Evolutionary conservation across 768 basidiomycete genomes (phyloP), one percentile per base, ranked within the genome.

Genomic region (Tricholoma hemisulphureum): DNA sequence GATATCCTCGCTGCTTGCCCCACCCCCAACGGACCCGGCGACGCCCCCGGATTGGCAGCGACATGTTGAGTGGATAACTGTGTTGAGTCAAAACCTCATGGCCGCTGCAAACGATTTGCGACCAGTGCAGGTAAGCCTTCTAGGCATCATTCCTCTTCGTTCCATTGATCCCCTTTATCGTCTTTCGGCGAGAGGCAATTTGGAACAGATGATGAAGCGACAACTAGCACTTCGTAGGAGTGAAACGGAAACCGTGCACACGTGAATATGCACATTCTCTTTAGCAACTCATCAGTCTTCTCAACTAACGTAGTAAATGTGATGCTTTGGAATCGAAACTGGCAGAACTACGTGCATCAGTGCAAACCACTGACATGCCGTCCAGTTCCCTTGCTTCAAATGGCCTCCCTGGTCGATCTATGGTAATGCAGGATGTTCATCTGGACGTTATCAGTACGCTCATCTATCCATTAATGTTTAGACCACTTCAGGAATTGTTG

Each of bases 91-190:
- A 69, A 96, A 95, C 69, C 80, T 96, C 56, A 91, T 95, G 84
- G 90, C 88, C 13, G 89, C 91, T 16, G 91, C 90, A 34, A 96
- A 96, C 66, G 93, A 94, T 64, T 73, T 95, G 51, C 83, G 94
- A 23, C 93, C 93, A 1, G 89, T 94, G 4, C 93, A 95, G 81
- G 92, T 87, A 61, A 41, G 55, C 1, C 46, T 14, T 45, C 31
- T 43, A 35, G 23, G 6, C 26, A n/a, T 31, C 35, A 23, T 3
- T 34, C 28, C 55, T 48, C 26, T 46, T 46, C 16, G 16, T 29
- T 56, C 24, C 23, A 29, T 31, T 20, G 9, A 43, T 24, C 18
- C 51, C 53, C 20, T 60, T 39, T 24, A 24, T 29, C 39, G 14
- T 55, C 14, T 29, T 13, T 62, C 93, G 88, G 93, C 93, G 13